Conservation (phyloP, 495 filamentous ascomycete genomes). For the Xylaria curta region DNA sequence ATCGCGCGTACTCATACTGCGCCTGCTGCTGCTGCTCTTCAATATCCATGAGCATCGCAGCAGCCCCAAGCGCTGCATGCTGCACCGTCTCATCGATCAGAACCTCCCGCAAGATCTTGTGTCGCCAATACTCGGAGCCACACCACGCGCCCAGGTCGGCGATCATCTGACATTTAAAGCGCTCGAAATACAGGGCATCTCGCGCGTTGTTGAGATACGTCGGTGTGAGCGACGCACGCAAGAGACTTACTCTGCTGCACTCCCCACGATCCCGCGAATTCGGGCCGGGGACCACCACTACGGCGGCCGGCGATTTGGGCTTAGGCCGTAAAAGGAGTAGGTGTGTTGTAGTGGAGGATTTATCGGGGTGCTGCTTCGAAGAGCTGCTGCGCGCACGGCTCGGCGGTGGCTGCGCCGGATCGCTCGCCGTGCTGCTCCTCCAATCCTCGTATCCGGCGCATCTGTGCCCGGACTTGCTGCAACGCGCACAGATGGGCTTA, state of each 20-base stretch:
- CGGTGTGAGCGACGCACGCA: slow-evolving; percentile 29
- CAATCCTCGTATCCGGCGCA: slow-evolving; percentile 60
- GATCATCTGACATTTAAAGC: slow-evolving; percentile 29
- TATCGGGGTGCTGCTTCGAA: not conserved
- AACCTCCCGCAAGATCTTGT: slow-evolving; percentile 27
- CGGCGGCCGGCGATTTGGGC: not conserved
- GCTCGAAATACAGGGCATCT: slow-evolving; percentile 37
- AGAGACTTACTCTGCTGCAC: not conserved
- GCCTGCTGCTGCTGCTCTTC: slow-evolving; percentile 23
- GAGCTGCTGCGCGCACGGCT: not conserved
- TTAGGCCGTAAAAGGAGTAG: not conserved
- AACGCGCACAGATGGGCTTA: slow-evolving; percentile 61
- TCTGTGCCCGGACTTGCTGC: slow-evolving; percentile 57
- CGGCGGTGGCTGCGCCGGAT: slow-evolving; percentile 9
- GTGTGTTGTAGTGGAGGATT: not conserved
- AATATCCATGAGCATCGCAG: slow-evolving; percentile 30
- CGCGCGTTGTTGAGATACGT: slow-evolving; percentile 32
- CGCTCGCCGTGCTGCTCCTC: not conserved
- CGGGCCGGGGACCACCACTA: not conserved
- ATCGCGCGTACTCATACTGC: not conserved
- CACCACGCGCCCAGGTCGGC: slow-evolving; percentile 31
- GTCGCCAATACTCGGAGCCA: slow-evolving; percentile 30
- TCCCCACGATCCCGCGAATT: not conserved
- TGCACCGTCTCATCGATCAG: slow-evolving; percentile 30
- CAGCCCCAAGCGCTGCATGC: slow-evolving; percentile 28